Percentiles rank a stretch among this genome's conserved stretches.
Conservation (phyloP, 257 asterid species). For the Jacaranda copaia region DNA sequence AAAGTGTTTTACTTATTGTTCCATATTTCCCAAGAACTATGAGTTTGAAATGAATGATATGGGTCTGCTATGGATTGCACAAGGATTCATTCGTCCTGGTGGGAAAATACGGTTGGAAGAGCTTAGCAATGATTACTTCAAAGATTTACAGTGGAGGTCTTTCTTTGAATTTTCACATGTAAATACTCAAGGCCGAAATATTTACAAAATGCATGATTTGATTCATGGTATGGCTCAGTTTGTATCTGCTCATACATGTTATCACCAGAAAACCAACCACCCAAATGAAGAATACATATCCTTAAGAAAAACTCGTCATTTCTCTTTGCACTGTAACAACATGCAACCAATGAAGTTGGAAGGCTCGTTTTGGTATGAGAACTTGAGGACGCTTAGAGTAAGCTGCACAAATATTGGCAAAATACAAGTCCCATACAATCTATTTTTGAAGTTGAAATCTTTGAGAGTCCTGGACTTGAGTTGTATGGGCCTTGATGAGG, state of each 20-base stretch:
- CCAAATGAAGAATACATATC: neutral
- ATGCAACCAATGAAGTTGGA: neutral
- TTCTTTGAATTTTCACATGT: slow-evolving; percentile 39
- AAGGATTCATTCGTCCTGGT: slow-evolving; percentile 45
- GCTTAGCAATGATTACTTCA: slow-evolving; percentile 45
- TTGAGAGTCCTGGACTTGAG: slow-evolving; percentile 55
- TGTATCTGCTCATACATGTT: slow-evolving; percentile 37
- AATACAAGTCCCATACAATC: slow-evolving; percentile 30
- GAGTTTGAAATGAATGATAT: slow-evolving; percentile 40
- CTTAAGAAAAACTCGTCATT: slow-evolving; percentile 38
- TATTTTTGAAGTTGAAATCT: slow-evolving; percentile 40
- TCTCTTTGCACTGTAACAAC: slow-evolving; percentile 30
- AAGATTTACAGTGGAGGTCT: slow-evolving; percentile 42
- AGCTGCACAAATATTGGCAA: slow-evolving; percentile 10
- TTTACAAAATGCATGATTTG: slow-evolving; percentile 53
- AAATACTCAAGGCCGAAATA: slow-evolving; percentile 10
- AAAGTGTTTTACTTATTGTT: slow-evolving; percentile 53
- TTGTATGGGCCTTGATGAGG: slow-evolving; percentile 38
- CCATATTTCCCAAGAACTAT: slow-evolving; percentile 44
- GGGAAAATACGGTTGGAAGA: slow-evolving; percentile 44
- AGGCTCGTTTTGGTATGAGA: slow-evolving; percentile 34
- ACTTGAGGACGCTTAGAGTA: slow-evolving; percentile 47
- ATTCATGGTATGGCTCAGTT: slow-evolving; percentile 44
- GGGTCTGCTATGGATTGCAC: slow-evolving; percentile 48
- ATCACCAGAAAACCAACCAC: slow-evolving; percentile 16